Base-by-base conservation (phyloP, 2,329 filamentous ascomycete genomes). In the Cryphonectria parasitica region DNA sequence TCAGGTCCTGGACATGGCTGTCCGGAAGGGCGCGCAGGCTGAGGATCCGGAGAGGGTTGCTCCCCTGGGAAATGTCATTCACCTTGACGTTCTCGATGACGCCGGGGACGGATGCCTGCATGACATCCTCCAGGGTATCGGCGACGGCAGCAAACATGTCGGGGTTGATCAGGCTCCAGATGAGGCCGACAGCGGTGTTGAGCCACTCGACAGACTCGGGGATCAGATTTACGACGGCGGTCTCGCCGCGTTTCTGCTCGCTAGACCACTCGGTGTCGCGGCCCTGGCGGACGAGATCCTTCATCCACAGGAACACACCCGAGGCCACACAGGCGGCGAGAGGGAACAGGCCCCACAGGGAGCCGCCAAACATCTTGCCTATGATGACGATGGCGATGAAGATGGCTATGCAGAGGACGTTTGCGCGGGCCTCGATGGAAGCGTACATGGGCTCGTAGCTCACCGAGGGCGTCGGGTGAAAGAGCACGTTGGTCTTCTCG, bases 131-230 rank as follows among this genome's bases (percentile, higher is more conserved):
- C 1, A 72, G 64, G 13, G 39, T 64, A 31, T 60, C 61, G 10
- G 63, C 63, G 17, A 64, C 63, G 39, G 63, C 89, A n/a, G 89
- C 85, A 79, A 99, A 96, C 92, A 98, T 97, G 60, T 98, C 95
- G 0, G 96, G 95, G 77, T 98, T 97, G 74, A 98, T 90, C 4
- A 98, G 84, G 0, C 93, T 92, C 96, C 96, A 99, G 60, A 96
- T 86, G 58, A 97, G 88, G 1, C 88, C 89, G 4, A 98, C 81
- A 66, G 96, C 88, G 0, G 93, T 95, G 79, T 99, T 99, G 88
- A 99, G 91, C 96, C 96, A 98, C 78, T 95, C 92, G 8, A 97
- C 95, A 0, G 93, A 97, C 81, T 98, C 95, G 0, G 95, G 95
- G 8, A 98, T 91, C 39, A 98, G 84, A 76, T 98, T 98, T 41